These are phyloP conservation scores for Pisolithus marmoratus DNA, from an alignment of 768 basidiomycete species.

Conservation along the genomic window DNA sequence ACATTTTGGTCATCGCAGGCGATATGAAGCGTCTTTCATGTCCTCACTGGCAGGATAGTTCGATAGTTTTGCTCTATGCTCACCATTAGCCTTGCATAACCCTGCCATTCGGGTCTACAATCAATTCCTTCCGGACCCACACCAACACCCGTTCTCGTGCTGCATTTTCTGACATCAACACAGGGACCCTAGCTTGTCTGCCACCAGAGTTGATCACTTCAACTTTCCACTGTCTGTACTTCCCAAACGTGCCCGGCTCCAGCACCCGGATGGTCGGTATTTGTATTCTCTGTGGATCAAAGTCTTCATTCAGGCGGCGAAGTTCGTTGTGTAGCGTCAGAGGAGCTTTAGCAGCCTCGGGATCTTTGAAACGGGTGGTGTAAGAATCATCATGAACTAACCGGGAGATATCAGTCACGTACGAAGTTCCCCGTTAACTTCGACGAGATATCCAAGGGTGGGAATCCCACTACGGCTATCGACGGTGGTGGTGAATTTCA, in stretches of 20 bases:
- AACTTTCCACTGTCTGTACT: background rate
- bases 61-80: no score
- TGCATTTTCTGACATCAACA: background rate
- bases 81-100: no score
- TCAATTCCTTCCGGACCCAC: background rate
- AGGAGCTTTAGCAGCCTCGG: slow-evolving; percentile 1
- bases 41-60: no score
- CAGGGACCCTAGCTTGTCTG: slow-evolving; percentile 2
- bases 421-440: slow-evolving; percentile 7
- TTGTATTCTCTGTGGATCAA: background rate
- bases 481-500: slow-evolving; percentile 11
- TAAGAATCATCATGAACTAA: background rate
- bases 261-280: slow-evolving; percentile 3
- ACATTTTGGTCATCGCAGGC: no score
- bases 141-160: slow-evolving; percentile 10
- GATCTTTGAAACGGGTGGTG: background rate
- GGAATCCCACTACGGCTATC: slow-evolving; percentile 9
- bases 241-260: background rate
- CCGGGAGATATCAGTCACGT: background rate
- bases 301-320: background rate
- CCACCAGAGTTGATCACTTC: background rate
- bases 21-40: no score
- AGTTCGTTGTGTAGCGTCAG: slow-evolving; percentile 1
- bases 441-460: slow-evolving; percentile 2
- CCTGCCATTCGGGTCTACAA: background rate